A percentile compares a stretch with the other conserved stretches of the same genome.
Conservation (phyloP, 2,329 filamentous ascomycete species). For the Trichothecium roseum region DNA sequence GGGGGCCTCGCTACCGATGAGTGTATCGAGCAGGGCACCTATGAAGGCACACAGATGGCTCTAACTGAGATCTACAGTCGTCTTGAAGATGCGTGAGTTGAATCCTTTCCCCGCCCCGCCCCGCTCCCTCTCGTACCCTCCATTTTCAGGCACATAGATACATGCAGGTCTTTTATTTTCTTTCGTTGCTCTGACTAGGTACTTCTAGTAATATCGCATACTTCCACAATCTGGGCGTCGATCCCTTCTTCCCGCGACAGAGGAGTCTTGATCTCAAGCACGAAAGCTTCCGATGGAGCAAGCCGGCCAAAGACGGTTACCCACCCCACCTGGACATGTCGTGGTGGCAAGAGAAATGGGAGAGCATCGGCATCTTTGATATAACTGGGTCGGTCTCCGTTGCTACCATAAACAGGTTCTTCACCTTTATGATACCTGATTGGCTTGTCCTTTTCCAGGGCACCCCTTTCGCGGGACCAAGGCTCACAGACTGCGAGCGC, state of each 20-base stretch:
- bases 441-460: no score
- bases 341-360: neutral
- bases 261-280: neutral
- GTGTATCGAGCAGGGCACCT: neutral
- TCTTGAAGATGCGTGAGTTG: neutral
- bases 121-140: no score
- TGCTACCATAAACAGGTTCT: no score
- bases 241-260: conserved; percentile 1
- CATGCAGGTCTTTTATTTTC: no score
- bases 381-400: no score
- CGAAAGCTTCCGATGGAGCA: neutral
- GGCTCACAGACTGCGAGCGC: neutral
- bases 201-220: neutral
- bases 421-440: no score
- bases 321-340: neutral
- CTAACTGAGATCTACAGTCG: neutral
- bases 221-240: neutral
- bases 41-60: neutral
- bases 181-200: neutral
- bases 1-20: neutral
- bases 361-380: neutral
- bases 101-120: neutral
- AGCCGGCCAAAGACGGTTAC: neutral
- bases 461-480: neutral
- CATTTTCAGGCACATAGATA: no score